A percentile compares a stretch with the other conserved stretches of the same genome.
These are phyloP conservation scores for Pichia sp. DNA, from an alignment of 1,139 yeast species.

Conservation along the genomic window DNA sequence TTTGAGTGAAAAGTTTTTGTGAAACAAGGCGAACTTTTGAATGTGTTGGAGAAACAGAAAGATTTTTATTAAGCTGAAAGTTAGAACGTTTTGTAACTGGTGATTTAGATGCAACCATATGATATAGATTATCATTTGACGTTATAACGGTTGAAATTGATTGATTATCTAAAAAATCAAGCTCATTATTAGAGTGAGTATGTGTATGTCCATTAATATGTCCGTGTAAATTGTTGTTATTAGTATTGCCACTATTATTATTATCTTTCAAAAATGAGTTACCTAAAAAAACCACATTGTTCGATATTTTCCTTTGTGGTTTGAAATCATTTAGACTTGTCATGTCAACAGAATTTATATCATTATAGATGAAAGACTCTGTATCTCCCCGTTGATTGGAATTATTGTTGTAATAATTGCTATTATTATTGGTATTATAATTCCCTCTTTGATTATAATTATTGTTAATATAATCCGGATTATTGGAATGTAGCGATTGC, in stretches of 20 bases:
- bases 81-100: conserved; percentile 9
- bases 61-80: not conserved
- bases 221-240: not conserved
- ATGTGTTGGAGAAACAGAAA: conserved; percentile 8
- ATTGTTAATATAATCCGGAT: conserved; percentile 12
- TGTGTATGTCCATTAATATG: no score
- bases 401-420: not conserved
- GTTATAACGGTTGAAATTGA: conserved; percentile 11
- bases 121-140: conserved; percentile 1
- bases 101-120: conserved; percentile 5
- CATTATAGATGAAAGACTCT: conserved; percentile 27
- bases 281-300: not conserved
- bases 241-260: not conserved
- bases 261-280: conserved; percentile 6
- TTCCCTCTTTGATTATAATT: no score
- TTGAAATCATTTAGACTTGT: conserved; percentile 6
- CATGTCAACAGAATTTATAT: conserved; percentile 14
- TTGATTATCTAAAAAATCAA: conserved; percentile 14
- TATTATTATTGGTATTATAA: conserved; percentile 1
- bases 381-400: conserved; percentile 11
- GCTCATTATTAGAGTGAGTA: conserved; percentile 1
- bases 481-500: conserved; percentile 19
- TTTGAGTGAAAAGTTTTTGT: conserved; percentile 8
- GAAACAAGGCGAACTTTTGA: conserved; percentile 15
- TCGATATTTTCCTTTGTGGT: conserved; percentile 4